Conservation (phyloP, 768 basidiomycete species). For the Russula abietina region DNA sequence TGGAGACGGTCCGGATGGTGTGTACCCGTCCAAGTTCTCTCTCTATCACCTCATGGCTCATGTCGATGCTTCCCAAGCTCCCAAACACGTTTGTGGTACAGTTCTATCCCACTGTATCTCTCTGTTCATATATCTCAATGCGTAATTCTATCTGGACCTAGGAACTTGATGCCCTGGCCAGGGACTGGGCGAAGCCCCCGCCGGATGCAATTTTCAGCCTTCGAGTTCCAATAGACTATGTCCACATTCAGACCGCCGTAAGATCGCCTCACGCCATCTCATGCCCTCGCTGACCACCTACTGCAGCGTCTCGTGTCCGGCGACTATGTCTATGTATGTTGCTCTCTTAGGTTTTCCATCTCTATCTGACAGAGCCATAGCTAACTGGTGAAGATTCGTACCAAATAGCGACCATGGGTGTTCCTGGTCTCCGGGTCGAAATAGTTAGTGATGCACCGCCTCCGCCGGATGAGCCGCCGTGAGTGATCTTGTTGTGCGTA, state of each 20-base stretch:
- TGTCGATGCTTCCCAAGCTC: slow-evolving; percentile 40
- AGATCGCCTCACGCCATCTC: slow-evolving; percentile 29
- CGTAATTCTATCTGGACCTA: slow-evolving; percentile 28
- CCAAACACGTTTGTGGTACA: slow-evolving; percentile 62
- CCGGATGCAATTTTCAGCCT: slow-evolving; percentile 70
- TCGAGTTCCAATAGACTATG: slow-evolving; percentile 83
- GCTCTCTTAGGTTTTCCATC: slow-evolving; percentile 15
- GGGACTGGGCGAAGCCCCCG: slow-evolving; percentile 84
- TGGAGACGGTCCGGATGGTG: slow-evolving; percentile 80
- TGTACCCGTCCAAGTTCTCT: slow-evolving; percentile 22
- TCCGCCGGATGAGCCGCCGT: slow-evolving; percentile 81
- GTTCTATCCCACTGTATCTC: slow-evolving; percentile 7
- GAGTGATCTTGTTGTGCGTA: slow-evolving; percentile 31
- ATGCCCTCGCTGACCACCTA: slow-evolving; percentile 17
- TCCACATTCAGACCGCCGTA: slow-evolving; percentile 78
- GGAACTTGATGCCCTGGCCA: slow-evolving; percentile 76
- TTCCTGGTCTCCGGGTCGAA: slow-evolving; percentile 78
- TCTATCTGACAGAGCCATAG: slow-evolving; percentile 34
- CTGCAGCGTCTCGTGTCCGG: slow-evolving; percentile 69
- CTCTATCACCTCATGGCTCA: not conserved
- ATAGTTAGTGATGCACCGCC: slow-evolving; percentile 82
- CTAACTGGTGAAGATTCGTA: slow-evolving; percentile 81
- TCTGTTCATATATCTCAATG: not conserved
- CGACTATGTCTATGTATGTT: slow-evolving; percentile 74
- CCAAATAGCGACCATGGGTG: slow-evolving; percentile 80